Conservation (phyloP, 768 basidiomycete genomes). For the Leccinellum rugosiceps region DNA sequence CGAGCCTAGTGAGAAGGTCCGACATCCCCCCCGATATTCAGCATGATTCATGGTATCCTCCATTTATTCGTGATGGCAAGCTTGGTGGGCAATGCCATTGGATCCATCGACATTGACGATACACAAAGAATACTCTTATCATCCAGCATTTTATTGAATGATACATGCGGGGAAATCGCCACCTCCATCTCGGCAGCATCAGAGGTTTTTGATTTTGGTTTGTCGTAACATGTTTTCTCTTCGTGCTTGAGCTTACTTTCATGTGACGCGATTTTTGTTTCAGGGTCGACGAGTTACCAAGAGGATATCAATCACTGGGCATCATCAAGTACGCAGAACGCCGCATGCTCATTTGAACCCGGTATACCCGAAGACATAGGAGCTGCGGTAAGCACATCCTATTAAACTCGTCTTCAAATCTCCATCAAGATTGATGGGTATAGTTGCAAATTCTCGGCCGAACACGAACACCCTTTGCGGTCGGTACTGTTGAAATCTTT, state of each 20-base stretch:
- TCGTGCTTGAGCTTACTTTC: background rate
- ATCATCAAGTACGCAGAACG: constrained; percentile 41
- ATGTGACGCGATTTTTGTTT: too few relatives aligned
- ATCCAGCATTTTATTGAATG: background rate
- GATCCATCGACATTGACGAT: background rate
- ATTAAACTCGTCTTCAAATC: background rate
- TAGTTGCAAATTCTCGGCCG: constrained; percentile 37
- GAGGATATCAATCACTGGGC: constrained; percentile 42
- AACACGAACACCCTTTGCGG: constrained; percentile 33
- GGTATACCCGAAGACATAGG: constrained; percentile 50
- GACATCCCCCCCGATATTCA: background rate
- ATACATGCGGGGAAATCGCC: background rate
- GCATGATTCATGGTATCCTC: background rate
- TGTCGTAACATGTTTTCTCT: background rate
- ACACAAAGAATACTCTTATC: background rate
- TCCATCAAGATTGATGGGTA: background rate
- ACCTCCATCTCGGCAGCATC: background rate
- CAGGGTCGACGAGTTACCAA: background rate
- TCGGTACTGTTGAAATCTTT: constrained; percentile 4
- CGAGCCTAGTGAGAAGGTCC: background rate
- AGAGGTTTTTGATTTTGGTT: background rate
- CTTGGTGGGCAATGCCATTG: background rate
- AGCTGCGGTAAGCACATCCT: constrained; percentile 38
- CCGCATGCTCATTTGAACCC: constrained; percentile 58
- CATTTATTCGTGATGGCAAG: background rate